Evolutionary conservation across 2,329 filamentous ascomycete genomes (phyloP).

Genomic region (Colletotrichum sp.): DNA sequence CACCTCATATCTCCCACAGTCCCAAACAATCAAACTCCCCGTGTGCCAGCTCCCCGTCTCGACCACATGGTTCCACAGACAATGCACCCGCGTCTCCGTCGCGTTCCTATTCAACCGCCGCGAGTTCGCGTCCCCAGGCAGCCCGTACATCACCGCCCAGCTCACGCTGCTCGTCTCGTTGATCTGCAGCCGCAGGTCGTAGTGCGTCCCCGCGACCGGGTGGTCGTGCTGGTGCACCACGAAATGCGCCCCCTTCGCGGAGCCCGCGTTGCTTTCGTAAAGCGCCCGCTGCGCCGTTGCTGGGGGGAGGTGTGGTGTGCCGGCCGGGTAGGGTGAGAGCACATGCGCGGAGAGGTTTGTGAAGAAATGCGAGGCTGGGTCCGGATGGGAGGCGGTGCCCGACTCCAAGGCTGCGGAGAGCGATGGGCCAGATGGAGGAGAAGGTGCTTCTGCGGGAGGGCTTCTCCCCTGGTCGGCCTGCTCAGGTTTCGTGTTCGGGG

Average conservation of each 20-base stretch:
- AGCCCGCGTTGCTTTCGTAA: slow-evolving; percentile 38
- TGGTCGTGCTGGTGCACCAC: slow-evolving; percentile 78
- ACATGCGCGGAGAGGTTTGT: slow-evolving; percentile 32
- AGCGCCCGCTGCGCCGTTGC: slow-evolving; percentile 32
- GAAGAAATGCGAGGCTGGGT: slow-evolving; percentile 46
- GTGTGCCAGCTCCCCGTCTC: slow-evolving; percentile 60
- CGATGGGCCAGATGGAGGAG: neutral
- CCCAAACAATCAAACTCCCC: slow-evolving; percentile 67
- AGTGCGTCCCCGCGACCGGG: slow-evolving; percentile 70
- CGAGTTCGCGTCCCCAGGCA: slow-evolving; percentile 64
- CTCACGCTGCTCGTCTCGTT: slow-evolving; percentile 70
- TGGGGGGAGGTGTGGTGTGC: slow-evolving; percentile 37
- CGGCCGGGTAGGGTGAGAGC: slow-evolving; percentile 24
- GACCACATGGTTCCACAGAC: slow-evolving; percentile 66
- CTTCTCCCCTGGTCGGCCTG: neutral
- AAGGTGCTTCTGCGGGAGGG: neutral
- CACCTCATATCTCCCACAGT: slow-evolving; percentile 63
- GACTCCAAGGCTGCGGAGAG: slow-evolving; percentile 44
- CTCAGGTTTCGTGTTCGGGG: neutral
- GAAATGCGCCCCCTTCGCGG: slow-evolving; percentile 56
- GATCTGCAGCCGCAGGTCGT: slow-evolving; percentile 74
- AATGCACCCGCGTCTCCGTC: slow-evolving; percentile 67
- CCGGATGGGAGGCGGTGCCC: slow-evolving; percentile 36
- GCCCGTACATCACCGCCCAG: slow-evolving; percentile 69
- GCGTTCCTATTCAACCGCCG: slow-evolving; percentile 61